These are phyloP conservation scores for Epichloe uncinata DNA, from an alignment of 2,329 filamentous ascomycete genomes.

Conservation along the genomic window DNA sequence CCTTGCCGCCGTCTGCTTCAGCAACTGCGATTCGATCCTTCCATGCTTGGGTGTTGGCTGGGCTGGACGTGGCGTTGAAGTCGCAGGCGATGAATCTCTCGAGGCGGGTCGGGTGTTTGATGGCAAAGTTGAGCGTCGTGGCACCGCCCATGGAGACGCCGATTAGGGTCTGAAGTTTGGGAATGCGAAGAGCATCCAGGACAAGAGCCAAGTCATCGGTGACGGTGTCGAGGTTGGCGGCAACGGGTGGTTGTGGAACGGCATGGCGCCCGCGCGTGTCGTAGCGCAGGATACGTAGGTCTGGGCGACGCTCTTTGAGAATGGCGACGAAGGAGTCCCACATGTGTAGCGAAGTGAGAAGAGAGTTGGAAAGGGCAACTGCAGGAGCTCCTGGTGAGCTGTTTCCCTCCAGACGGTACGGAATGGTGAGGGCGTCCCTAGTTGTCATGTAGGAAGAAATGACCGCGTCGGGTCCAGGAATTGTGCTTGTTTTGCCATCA, in stretches of 20 bases:
- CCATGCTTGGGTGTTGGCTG: constrained; percentile 68
- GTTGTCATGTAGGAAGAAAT: constrained; percentile 58
- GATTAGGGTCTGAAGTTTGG: constrained; percentile 51
- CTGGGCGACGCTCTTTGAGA: constrained; percentile 45
- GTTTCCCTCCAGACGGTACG: constrained; percentile 65
- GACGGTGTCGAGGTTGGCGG: constrained; percentile 50
- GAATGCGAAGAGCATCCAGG: constrained; percentile 55
- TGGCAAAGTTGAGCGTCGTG: constrained; percentile 59
- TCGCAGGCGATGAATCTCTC: constrained; percentile 58
- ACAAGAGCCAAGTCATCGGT: constrained; percentile 54
- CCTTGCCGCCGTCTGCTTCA: constrained; percentile 39
- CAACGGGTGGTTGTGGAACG: constrained; percentile 31
- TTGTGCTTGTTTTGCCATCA: constrained; percentile 42
- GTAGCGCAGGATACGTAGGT: constrained; percentile 65
- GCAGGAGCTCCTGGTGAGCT: constrained; percentile 52
- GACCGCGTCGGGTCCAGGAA: constrained; percentile 34
- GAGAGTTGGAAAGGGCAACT: constrained; percentile 66
- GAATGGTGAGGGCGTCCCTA: constrained; percentile 52
- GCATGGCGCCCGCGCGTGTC: constrained; percentile 56
- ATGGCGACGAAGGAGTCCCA: constrained; percentile 61
- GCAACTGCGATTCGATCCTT: constrained; percentile 59
- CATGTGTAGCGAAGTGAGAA: constrained; percentile 65
- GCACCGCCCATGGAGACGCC: constrained; percentile 75
- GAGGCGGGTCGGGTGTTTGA: constrained; percentile 49
- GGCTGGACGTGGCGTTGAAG: constrained; percentile 60